A percentile compares a stretch with the other conserved stretches of the same genome.
Evolutionary conservation across 768 basidiomycete species (phyloP).

Genomic region (Boletus sensibilis): DNA sequence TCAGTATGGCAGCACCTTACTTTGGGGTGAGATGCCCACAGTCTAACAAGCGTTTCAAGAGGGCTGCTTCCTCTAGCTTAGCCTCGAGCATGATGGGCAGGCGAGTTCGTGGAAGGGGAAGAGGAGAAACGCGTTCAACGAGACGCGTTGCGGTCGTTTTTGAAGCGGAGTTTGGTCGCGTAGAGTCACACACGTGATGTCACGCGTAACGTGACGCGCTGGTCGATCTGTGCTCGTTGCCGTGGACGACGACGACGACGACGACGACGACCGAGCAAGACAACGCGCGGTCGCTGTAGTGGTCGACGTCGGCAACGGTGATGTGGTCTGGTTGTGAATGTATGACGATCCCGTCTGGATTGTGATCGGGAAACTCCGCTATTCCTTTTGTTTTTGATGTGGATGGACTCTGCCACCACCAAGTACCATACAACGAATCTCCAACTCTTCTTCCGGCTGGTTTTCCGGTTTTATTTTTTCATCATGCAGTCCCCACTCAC

Average conservation of each 20-base stretch:
- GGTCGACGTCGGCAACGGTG: background rate
- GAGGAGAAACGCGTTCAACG: conserved; percentile 15
- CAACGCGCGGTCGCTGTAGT: background rate
- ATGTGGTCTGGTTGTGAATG: conserved; percentile 2
- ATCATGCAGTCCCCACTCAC: conserved; percentile 22
- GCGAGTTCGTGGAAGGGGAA: conserved; percentile 6
- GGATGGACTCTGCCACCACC: background rate
- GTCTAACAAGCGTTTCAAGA: conserved; percentile 91
- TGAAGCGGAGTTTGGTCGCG: conserved; percentile 36
- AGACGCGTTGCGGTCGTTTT: conserved; percentile 34
- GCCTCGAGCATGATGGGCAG: conserved; percentile 77
- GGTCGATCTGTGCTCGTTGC: background rate
- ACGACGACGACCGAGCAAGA: background rate
- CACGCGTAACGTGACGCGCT: conserved; percentile 27
- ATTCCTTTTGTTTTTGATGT: background rate
- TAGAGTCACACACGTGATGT: conserved; percentile 27
- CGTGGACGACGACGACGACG: conserved; percentile 1
- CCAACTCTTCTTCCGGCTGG: conserved; percentile 1
- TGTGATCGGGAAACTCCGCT: conserved; percentile 13
- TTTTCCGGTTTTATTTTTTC: background rate
- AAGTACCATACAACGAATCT: background rate
- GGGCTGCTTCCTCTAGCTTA: conserved; percentile 80
- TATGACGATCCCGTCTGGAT: background rate
- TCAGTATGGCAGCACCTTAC: background rate
- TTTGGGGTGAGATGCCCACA: conserved; percentile 48